Evolutionary conservation across 805 yeast species (phyloP).

Genomic region (Yamadazyma ubonensis): DNA sequence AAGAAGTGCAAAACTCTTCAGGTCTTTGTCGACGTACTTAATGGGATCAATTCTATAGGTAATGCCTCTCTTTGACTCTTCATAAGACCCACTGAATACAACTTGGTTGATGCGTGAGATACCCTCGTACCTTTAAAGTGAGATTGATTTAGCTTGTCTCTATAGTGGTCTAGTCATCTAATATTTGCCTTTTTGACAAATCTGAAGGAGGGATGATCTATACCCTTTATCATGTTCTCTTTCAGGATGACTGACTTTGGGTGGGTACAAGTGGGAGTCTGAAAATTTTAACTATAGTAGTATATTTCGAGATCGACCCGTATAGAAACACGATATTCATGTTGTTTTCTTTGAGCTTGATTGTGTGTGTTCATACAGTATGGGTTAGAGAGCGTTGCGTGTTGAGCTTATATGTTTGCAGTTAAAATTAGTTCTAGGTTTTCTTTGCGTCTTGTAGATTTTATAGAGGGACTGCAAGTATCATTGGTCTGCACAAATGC

Average conservation of each 20-base stretch:
- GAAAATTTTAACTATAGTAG: slow-evolving; percentile 73
- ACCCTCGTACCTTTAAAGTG: slow-evolving; percentile 43
- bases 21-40: slow-evolving; percentile 54
- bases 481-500: no score
- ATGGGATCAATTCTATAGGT: slow-evolving; percentile 56
- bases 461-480: no score
- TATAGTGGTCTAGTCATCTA: slow-evolving; percentile 90
- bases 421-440: no score
- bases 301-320: slow-evolving; percentile 40
- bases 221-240: slow-evolving; percentile 82
- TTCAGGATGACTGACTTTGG: slow-evolving; percentile 80
- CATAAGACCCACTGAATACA: slow-evolving; percentile 54
- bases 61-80: slow-evolving; percentile 56
- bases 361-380: slow-evolving; percentile 12
- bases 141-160: slow-evolving; percentile 49
- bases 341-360: slow-evolving; percentile 11
- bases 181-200: slow-evolving; percentile 44
- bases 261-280: slow-evolving; percentile 99
- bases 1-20: slow-evolving; percentile 13
- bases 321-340: slow-evolving; percentile 7
- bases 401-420: no score
- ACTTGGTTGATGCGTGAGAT: slow-evolving; percentile 52
- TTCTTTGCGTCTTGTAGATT: no score
- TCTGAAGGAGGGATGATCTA: slow-evolving; percentile 99
- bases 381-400: slow-evolving; percentile 10